Percentiles rank a stretch among this genome's conserved stretches.
phyloP scores from a whole-genome alignment of 1,139 yeast genomes.

The Geotrichum macrosporum region DNA sequence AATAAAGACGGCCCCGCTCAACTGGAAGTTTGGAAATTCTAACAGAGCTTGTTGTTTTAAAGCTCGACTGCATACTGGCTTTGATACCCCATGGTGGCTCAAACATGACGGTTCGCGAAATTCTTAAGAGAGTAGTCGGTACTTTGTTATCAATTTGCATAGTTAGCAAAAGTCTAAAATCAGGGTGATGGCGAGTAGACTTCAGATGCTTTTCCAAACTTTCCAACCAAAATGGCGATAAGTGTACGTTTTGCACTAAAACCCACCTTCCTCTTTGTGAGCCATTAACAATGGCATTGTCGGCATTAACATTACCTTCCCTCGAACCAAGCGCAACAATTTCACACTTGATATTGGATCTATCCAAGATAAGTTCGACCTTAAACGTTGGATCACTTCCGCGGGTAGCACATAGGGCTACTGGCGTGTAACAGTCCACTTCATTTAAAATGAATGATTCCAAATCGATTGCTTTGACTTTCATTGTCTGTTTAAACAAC shows the following conservation, averaged over 20 bases:
- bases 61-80: constrained; percentile 41
- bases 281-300: constrained; percentile 48
- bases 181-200: constrained; percentile 29
- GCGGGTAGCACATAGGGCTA: constrained; percentile 55
- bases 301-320: constrained; percentile 61
- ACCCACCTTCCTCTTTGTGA: constrained; percentile 58
- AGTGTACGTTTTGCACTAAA: constrained; percentile 71
- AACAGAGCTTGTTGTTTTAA: constrained; percentile 33
- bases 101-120: constrained; percentile 51
- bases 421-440: constrained; percentile 35
- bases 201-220: constrained; percentile 48
- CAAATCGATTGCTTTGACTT: constrained; percentile 16
- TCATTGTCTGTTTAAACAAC: constrained; percentile 7
- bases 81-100: constrained; percentile 64
- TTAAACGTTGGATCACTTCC: constrained; percentile 66
- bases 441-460: constrained; percentile 23
- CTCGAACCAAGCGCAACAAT: constrained; percentile 71
- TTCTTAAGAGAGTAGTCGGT: constrained; percentile 53
- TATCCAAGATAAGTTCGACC: constrained; percentile 46
- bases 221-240: constrained; percentile 62
- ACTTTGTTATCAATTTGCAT: constrained; percentile 48
- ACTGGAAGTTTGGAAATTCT: constrained; percentile 37
- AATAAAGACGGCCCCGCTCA: constrained; percentile 48
- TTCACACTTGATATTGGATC: constrained; percentile 33
- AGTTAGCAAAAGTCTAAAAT: constrained; percentile 57